Evolutionary conservation across 169 alveolate genomes (phyloP).

Genomic region (Plasmodium relictum): DNA sequence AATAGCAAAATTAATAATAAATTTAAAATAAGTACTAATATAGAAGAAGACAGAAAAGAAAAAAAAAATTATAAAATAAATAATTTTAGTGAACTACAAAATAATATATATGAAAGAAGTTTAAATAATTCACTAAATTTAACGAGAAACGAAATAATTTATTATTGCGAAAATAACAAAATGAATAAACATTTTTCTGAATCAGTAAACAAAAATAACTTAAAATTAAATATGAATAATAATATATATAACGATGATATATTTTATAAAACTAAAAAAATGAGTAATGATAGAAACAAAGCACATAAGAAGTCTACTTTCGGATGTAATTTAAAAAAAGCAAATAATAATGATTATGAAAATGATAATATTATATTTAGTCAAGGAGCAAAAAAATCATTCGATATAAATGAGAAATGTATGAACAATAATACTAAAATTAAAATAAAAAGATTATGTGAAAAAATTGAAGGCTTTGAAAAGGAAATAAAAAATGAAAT

Average conservation of each 20-base stretch:
- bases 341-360: background rate
- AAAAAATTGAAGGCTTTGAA: slow-evolving; percentile 76
- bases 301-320: slow-evolving; percentile 1
- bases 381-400: slow-evolving; percentile 1
- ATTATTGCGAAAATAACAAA: slow-evolving; percentile 17
- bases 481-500: slow-evolving; percentile 72
- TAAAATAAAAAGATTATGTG: slow-evolving; percentile 61
- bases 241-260: slow-evolving; percentile 2
- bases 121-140: slow-evolving; percentile 31
- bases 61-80: background rate
- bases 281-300: slow-evolving; percentile 16
- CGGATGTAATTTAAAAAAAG: slow-evolving; percentile 43
- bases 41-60: slow-evolving; percentile 19
- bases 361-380: slow-evolving; percentile 18
- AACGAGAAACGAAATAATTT: slow-evolving; percentile 23
- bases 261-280: slow-evolving; percentile 17
- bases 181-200: slow-evolving; percentile 17
- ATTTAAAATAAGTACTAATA: slow-evolving; percentile 9
- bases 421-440: slow-evolving; percentile 63
- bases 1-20: background rate
- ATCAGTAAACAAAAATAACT: background rate
- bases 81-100: slow-evolving; percentile 7
- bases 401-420: slow-evolving; percentile 53
- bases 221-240: slow-evolving; percentile 25
- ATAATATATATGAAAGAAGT: slow-evolving; percentile 15